Evolutionary conservation across 2,329 filamentous ascomycete genomes (phyloP), one percentile per base, ranked within the genome.

Genomic region (Pseudogymnoascus verrucosus): DNA sequence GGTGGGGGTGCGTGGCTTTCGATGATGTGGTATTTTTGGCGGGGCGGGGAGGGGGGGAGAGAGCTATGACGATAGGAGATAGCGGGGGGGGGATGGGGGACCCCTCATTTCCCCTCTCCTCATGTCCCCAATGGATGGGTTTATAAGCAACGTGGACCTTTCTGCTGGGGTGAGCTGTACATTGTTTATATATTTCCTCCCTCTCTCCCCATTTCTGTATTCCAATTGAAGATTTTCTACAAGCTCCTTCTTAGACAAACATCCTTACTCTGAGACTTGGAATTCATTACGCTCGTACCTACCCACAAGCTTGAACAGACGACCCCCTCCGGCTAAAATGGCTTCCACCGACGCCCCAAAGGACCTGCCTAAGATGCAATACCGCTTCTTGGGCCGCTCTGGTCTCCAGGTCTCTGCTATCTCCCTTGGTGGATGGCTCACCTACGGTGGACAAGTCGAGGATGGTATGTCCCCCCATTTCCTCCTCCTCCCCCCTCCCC

Each of bases 361-460:
- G 62, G 77, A 76, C 67, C 72, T 76, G 61, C 78, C 76, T 62
- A 76, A 75, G 62, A 90, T 90, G 88, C 80, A 87, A 70, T 90
- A 90, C 76, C 85, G 88, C 68, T 86, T 85, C 75, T 80, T 91
- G 6, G 89, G 89, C 70, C 83, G 82, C 40, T 88, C 87, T 14
- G 89, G 89, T 62, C 81, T 92, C 16, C 85, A 91, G 73, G 88
- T 92, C 36, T 91, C 88, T 28, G 82, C 85, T 54, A 88, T 92
- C 66, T 87, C 86, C 1, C 79, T 92, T 2, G 89, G 86, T 64
- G 84, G 86, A 68, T 88, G 86, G 87, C 79, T 92, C 62, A 91
- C 89, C 0, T 91, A 90, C 68, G 89, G 89, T 62, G 88, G 88
- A 16, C 86, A 90, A 68, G 85, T 90, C 31, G 85, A 87, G 63